Conservation (phyloP, 176 grass and related monocot species). For the Typha latifolia region DNA sequence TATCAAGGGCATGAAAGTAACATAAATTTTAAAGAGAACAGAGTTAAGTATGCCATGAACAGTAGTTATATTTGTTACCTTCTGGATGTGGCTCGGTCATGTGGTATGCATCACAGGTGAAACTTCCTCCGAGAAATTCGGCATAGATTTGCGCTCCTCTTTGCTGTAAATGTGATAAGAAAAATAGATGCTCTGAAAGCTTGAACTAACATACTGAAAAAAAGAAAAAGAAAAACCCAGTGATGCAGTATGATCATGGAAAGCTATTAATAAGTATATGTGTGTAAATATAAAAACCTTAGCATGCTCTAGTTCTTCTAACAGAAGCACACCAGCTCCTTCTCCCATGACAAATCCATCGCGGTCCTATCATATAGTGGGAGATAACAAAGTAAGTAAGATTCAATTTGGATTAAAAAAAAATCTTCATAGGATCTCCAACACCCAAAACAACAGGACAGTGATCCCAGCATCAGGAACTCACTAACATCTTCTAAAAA, state of each 20-base stretch:
- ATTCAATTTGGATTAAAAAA: not conserved
- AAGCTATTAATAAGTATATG: not conserved
- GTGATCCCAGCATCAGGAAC: not conserved
- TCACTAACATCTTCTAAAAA: not conserved
- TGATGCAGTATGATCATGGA: not conserved
- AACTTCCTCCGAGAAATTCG: slow-evolving; percentile 98
- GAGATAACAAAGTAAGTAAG: slow-evolving; percentile 2
- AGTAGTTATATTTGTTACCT: slow-evolving; percentile 38
- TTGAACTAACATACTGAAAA: slow-evolving; percentile 1
- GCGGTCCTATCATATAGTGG: slow-evolving; percentile 41
- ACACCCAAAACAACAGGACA: not conserved
- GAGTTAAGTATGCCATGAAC: not conserved
- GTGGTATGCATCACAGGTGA: slow-evolving; percentile 98
- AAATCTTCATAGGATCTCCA: not conserved
- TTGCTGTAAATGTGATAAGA: slow-evolving; percentile 35
- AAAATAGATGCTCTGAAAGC: not conserved
- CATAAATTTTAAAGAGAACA: slow-evolving; percentile 9
- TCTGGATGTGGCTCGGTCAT: slow-evolving; percentile 98
- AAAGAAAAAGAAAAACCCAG: slow-evolving; percentile 5
- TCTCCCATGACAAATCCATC: slow-evolving; percentile 99
- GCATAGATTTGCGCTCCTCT: slow-evolving; percentile 92
- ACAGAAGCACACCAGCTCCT: slow-evolving; percentile 84
- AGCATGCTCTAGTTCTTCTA: slow-evolving; percentile 99
- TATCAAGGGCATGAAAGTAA: slow-evolving; percentile 1
- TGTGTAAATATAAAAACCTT: slow-evolving; percentile 36